Percentiles rank a stretch among this genome's conserved stretches.
These are phyloP conservation scores for Aureobasidium sp. DNA, from an alignment of 2,329 filamentous ascomycete genomes.

Conservation along the genomic window DNA sequence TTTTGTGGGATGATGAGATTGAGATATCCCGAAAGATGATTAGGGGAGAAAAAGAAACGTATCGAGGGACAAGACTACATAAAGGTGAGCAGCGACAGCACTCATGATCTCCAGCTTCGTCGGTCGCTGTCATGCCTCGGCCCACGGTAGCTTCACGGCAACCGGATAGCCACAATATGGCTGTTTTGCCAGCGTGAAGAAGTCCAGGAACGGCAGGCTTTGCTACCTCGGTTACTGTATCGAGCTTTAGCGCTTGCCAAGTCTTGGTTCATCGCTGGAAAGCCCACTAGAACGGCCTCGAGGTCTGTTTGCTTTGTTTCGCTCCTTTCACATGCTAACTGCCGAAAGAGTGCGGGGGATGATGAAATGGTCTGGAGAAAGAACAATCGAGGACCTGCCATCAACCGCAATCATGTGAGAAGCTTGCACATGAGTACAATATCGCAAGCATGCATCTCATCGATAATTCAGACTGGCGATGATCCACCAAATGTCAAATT, in stretches of 20 bases:
- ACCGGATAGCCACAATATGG: constrained; percentile 1
- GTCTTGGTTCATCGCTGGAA: neutral
- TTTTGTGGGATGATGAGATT: neutral
- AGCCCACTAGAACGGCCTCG: neutral
- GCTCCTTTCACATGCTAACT: constrained; percentile 11
- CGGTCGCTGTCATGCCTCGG: constrained; percentile 12
- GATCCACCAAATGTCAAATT: neutral
- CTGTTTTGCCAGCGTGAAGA: neutral
- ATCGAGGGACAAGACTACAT: constrained; percentile 10
- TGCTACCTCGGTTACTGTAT: neutral
- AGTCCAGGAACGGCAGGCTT: neutral
- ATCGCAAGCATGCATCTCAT: neutral
- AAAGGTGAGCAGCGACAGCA: neutral
- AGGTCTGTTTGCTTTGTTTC: constrained; percentile 5
- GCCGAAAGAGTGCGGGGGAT: constrained; percentile 5
- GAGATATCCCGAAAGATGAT: constrained; percentile 3
- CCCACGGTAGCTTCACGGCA: constrained; percentile 5
- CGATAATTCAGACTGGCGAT: neutral
- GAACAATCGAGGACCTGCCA: neutral
- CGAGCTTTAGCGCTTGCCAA: neutral
- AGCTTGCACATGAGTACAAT: neutral
- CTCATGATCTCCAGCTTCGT: constrained; percentile 12
- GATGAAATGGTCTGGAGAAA: constrained; percentile 4
- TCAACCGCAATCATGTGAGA: constrained; percentile 4
- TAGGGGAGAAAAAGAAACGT: constrained; percentile 11